phyloP scores from a whole-genome alignment of 176 grass and related monocot species.

The Musa acuminata region DNA sequence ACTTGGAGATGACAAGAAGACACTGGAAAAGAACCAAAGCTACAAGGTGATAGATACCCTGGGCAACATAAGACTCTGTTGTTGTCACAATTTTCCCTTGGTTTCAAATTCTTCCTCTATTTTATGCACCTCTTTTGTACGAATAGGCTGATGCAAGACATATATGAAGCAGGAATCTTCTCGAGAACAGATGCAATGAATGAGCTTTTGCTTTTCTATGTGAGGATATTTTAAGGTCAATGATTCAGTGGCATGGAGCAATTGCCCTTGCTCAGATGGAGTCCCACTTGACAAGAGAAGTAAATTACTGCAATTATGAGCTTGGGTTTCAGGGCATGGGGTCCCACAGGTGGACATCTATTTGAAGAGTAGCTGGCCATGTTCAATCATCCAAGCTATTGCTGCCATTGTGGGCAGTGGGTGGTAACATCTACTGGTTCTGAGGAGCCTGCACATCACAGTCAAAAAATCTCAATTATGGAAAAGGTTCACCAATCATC shows the following conservation, averaged over 20 bases:
- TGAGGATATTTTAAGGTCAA: not conserved
- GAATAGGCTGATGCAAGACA: too few species aligned
- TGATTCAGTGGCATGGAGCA: not conserved
- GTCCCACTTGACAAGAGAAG: not conserved
- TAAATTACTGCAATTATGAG: slow-evolving; percentile 1
- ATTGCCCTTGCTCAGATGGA: not conserved
- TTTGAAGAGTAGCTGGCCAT: not conserved
- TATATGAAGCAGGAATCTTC: not conserved
- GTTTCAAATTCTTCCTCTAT: too few species aligned
- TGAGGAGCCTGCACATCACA: not conserved
- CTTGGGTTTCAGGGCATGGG: not conserved
- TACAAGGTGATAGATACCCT: too few species aligned
- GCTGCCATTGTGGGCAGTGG: not conserved
- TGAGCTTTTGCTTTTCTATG: not conserved
- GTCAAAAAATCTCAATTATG: not conserved
- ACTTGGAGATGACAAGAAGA: too few species aligned
- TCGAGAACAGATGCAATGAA: not conserved
- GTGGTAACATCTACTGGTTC: not conserved
- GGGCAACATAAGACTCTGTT: too few species aligned
- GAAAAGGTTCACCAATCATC: not conserved
- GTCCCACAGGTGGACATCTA: not conserved
- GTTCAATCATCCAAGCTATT: not conserved
- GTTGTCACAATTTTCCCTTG: too few species aligned
- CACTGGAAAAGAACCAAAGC: too few species aligned
- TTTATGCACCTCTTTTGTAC: too few species aligned